A percentile compares a stretch with the other conserved stretches of the same genome.
These are phyloP conservation scores for Chenopodium berlandieri DNA, from an alignment of 148 eudicot genomes.

Conservation along the genomic window DNA sequence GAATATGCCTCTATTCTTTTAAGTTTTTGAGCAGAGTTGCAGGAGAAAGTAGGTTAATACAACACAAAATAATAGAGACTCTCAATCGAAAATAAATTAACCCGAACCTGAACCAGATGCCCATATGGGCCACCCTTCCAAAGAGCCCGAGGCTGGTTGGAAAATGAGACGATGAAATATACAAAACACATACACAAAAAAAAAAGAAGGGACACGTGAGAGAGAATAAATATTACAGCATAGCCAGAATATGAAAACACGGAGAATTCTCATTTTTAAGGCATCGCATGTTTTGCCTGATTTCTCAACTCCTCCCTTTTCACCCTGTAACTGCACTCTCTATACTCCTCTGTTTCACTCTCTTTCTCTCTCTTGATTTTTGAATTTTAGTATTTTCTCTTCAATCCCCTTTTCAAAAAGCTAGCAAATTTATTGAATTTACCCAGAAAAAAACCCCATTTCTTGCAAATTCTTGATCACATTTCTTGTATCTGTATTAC, in stretches of 20 bases:
- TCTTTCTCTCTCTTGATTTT: not conserved
- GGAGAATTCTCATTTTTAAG: not conserved
- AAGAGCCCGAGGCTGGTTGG: too few relatives aligned
- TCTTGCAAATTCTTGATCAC: not conserved
- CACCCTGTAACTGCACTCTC: not conserved
- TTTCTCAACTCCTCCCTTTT: too few relatives aligned
- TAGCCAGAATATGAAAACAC: not conserved
- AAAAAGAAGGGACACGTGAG: not conserved
- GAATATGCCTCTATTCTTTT: too few relatives aligned
- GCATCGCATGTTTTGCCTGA: not conserved
- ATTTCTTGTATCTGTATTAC: not conserved
- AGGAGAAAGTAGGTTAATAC: too few relatives aligned
- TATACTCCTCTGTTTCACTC: constrained; percentile 10
- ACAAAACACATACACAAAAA: too few relatives aligned
- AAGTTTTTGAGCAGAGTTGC: too few relatives aligned
- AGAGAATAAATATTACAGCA: not conserved
- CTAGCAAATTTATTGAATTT: too few relatives aligned
- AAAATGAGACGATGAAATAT: too few relatives aligned
- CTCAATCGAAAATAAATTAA: too few relatives aligned
- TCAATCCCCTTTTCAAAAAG: not conserved
- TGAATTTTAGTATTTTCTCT: not conserved
- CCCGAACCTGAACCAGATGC: too few relatives aligned
- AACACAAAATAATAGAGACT: too few relatives aligned
- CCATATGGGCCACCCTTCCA: not conserved
- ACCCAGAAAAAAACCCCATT: too few relatives aligned